Evolutionary conservation across 495 filamentous ascomycete species (phyloP).

Genomic region (Penicillium samsonianum): DNA sequence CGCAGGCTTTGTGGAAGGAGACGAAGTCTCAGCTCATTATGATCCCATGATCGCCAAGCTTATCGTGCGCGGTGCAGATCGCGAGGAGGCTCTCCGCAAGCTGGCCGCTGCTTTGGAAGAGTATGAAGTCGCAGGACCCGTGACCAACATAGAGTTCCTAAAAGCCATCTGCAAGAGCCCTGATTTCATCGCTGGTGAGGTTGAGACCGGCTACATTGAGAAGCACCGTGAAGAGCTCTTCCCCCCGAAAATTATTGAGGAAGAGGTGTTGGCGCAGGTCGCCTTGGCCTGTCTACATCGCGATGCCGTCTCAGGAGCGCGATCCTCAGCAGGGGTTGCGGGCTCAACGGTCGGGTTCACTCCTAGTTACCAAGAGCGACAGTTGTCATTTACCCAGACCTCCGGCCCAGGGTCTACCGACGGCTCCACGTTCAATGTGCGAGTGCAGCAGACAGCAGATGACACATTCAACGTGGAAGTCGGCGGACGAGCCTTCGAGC

Average conservation of each 20-base stretch:
- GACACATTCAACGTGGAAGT: slow-evolving; percentile 66
- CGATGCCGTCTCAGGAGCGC: slow-evolving; percentile 24
- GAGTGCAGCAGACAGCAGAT: slow-evolving; percentile 63
- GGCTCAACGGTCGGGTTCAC: slow-evolving; percentile 54
- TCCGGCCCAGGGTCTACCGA: slow-evolving; percentile 26
- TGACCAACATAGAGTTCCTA: slow-evolving; percentile 96
- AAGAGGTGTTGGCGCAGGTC: slow-evolving; percentile 78
- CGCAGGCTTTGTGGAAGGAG: slow-evolving; percentile 86
- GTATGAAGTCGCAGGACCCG: slow-evolving; percentile 89
- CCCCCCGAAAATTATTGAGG: slow-evolving; percentile 46
- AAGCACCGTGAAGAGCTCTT: slow-evolving; percentile 81
- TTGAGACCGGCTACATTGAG: slow-evolving; percentile 95
- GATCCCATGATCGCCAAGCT: slow-evolving; percentile 99
- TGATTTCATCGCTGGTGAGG: slow-evolving; percentile 81
- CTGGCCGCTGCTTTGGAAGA: slow-evolving; percentile 78
- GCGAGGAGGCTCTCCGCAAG: slow-evolving; percentile 81
- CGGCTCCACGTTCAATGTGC: slow-evolving; percentile 57
- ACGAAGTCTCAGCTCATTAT: slow-evolving; percentile 92
- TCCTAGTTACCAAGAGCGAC: slow-evolving; percentile 52
- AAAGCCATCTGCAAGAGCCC: slow-evolving; percentile 79
- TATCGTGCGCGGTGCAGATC: slow-evolving; percentile 80
- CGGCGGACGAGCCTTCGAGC: slow-evolving; percentile 49
- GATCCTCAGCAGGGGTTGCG: slow-evolving; percentile 25
- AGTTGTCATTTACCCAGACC: slow-evolving; percentile 54
- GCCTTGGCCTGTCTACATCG: slow-evolving; percentile 69